phyloP scores from a whole-genome alignment of 139 green algal genomes.

The Tetraselmis striata region DNA sequence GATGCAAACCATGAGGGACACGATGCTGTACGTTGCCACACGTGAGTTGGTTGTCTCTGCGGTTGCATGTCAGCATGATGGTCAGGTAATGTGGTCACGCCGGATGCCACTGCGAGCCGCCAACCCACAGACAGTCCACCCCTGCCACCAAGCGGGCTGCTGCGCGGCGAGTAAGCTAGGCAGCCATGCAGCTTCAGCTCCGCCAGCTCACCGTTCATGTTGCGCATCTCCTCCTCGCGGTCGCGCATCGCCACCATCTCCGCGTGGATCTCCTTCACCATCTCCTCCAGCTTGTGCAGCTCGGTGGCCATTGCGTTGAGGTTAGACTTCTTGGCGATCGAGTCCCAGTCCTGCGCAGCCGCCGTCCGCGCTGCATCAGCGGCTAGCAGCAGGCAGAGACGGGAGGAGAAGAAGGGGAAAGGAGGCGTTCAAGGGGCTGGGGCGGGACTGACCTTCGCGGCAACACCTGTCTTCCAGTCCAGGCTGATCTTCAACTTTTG shows the following conservation, averaged over 20 bases:
- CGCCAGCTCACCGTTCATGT: slow-evolving; percentile 81
- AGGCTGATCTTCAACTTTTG: slow-evolving; percentile 59
- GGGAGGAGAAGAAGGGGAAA: no score
- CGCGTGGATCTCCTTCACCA: slow-evolving; percentile 65
- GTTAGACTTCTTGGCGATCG: slow-evolving; percentile 91
- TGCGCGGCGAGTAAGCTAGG: no score
- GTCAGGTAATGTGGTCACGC: no score
- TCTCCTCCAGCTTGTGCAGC: slow-evolving; percentile 56
- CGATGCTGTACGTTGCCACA: slow-evolving; percentile 75
- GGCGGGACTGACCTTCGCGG: no score
- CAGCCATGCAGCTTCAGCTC: no score
- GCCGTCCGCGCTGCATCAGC: no score
- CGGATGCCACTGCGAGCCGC: no score
- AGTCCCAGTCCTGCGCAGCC: slow-evolving; percentile 86
- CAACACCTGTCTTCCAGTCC: slow-evolving; percentile 81
- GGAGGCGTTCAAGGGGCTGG: no score
- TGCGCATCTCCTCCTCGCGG: slow-evolving; percentile 78
- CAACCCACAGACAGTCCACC: no score
- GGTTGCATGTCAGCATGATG: no score
- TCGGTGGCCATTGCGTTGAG: slow-evolving; percentile 75
- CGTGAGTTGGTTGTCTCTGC: slow-evolving; percentile 81
- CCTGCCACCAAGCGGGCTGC: no score
- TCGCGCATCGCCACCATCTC: slow-evolving; percentile 72
- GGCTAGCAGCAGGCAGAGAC: no score
- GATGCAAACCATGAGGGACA: slow-evolving; percentile 69